Evolutionary conservation across 495 filamentous ascomycete species (phyloP).

Genomic region (Penicillium simplicissimum): DNA sequence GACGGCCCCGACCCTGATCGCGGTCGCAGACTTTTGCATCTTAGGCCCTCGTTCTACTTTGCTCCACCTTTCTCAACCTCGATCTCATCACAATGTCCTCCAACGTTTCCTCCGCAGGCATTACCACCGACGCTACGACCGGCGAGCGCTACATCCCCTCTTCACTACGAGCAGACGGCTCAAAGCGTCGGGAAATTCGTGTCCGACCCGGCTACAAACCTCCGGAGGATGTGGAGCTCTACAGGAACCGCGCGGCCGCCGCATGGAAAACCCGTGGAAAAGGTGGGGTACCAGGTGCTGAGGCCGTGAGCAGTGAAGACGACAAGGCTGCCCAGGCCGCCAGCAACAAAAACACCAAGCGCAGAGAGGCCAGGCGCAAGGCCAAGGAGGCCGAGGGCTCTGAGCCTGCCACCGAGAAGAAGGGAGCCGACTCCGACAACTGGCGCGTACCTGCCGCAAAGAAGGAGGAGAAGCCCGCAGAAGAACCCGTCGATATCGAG

Average conservation of each 20-base stretch:
- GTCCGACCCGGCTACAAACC: constrained; percentile 92
- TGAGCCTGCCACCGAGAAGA: constrained; percentile 40
- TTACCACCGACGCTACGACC: constrained; percentile 65
- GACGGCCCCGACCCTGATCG: not conserved
- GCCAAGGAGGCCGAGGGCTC: constrained; percentile 61
- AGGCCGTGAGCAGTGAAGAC: constrained; percentile 55
- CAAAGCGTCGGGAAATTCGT: constrained; percentile 84
- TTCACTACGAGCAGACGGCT: constrained; percentile 83
- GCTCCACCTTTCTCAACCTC: not conserved
- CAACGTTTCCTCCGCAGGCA: constrained; percentile 59
- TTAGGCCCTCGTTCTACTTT: not conserved
- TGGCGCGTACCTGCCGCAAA: constrained; percentile 31
- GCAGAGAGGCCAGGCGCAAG: constrained; percentile 84
- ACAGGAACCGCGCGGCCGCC: constrained; percentile 89
- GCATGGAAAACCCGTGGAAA: constrained; percentile 79
- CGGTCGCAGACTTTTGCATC: not conserved
- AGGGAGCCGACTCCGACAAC: constrained; percentile 35
- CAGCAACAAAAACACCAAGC: constrained; percentile 91
- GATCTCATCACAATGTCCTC: constrained; percentile 25
- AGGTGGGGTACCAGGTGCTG: constrained; percentile 79
- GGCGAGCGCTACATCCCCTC: constrained; percentile 89
- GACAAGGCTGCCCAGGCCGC: constrained; percentile 42
- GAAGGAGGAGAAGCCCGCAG: constrained; percentile 34
- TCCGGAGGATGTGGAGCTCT: constrained; percentile 94
- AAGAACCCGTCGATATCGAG: constrained; percentile 58